phyloP scores from a whole-genome alignment of 192 early-diverging fungal genomes.

The Jimgerdemannia lactiflua region DNA sequence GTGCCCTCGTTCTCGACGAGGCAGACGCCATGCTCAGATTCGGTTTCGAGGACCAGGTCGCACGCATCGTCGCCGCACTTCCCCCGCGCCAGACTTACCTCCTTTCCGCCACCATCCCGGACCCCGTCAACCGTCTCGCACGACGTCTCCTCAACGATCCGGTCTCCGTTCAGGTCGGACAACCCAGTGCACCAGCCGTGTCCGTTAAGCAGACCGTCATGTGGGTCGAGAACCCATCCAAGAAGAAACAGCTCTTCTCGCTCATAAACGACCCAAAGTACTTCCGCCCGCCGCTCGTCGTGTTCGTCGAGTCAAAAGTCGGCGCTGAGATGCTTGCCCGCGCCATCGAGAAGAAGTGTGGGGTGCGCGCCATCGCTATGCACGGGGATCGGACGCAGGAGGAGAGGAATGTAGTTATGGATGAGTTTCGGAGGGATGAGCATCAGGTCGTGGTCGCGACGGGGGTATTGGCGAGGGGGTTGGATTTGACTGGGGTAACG shows the following conservation, averaged over 20 bases:
- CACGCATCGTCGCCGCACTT: slow-evolving; percentile 38
- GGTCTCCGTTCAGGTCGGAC: slow-evolving; percentile 30
- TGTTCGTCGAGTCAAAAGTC: slow-evolving; percentile 52
- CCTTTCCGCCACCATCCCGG: slow-evolving; percentile 29
- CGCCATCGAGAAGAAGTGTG: slow-evolving; percentile 39
- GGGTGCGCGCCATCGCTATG: slow-evolving; percentile 35
- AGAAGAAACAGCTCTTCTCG: slow-evolving; percentile 51
- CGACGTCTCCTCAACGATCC: slow-evolving; percentile 29
- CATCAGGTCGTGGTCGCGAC: slow-evolving; percentile 48
- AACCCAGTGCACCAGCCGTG: slow-evolving; percentile 5
- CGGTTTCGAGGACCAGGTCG: slow-evolving; percentile 48
- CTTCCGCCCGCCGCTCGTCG: slow-evolving; percentile 43
- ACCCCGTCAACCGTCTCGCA: slow-evolving; percentile 6
- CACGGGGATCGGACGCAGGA: slow-evolving; percentile 48
- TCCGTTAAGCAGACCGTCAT: slow-evolving; percentile 53
- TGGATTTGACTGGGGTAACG: slow-evolving; percentile 42
- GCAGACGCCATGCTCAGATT: slow-evolving; percentile 57
- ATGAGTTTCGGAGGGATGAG: slow-evolving; percentile 22
- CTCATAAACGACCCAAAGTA: slow-evolving; percentile 51
- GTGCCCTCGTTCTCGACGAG: slow-evolving; percentile 51
- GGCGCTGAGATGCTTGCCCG: slow-evolving; percentile 49
- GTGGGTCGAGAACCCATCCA: slow-evolving; percentile 54
- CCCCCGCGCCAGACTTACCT: slow-evolving; percentile 37
- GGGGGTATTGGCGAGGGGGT: slow-evolving; percentile 49
- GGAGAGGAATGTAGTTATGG: slow-evolving; percentile 33